Evolutionary conservation across 2,329 filamentous ascomycete genomes (phyloP), one percentile per base, ranked within the genome.

Genomic region (Pezizomycotina sp.): DNA sequence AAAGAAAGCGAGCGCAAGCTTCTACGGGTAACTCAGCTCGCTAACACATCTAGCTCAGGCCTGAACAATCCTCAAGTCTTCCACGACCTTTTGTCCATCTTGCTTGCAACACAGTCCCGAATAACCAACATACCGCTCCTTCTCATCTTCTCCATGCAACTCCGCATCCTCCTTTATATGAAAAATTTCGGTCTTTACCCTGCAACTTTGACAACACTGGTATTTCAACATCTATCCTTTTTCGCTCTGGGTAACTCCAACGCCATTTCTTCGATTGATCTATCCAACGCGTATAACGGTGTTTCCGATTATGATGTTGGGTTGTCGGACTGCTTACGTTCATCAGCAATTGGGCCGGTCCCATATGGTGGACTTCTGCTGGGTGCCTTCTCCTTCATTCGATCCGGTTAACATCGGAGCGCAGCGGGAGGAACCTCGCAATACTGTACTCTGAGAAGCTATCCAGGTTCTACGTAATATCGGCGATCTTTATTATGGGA

Each of bases 231-330:
- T 58, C 64, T 71, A 22, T 74, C 77, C 33, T 98, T 92, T 65
- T 98, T 95, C 55, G 77, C 81, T 19, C 72, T 82, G 45, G 89
- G 84, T 15, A 83, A 83, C 54, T 81, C 80, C 29, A 98, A 98
- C 56, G 78, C 89, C 25, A 92, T 98, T 48, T 92, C 84, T 8
- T 86, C 79, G n/a, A 72, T 98, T 50, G 84, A 95, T 53, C 68
- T 98, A 13, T 91, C 82, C 4, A 92, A 77, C 53, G 84, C 84
- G 0, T 98, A 98, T 60, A 98, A 98, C 52, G 89, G 89, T 45
- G 66, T 98, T 23, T 69, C 67, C 31, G 71, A 66, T 37, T 98
- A 91, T 62, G 84, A 79, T 52, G 64, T 89, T 45, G 46, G 72
- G n/a, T 66, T 74, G 89, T 98, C 10, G 89, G 82, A 1, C 45